phyloP scores from a whole-genome alignment of 148 eudicot species.

The Gaultheria prostrata region DNA sequence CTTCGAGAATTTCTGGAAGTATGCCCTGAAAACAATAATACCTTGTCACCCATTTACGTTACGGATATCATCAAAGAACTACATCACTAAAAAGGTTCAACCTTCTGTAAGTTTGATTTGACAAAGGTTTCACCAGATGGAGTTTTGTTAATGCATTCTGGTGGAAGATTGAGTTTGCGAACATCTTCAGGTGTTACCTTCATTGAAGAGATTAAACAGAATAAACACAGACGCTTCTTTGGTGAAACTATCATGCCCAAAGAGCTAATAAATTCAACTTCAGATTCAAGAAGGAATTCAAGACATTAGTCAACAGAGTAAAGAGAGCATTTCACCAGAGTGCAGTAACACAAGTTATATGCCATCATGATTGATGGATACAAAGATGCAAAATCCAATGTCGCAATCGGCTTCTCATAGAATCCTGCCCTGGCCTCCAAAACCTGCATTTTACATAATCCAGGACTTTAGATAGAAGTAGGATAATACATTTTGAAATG shows the following conservation, averaged over 20 bases:
- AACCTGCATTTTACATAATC: constrained; percentile 50
- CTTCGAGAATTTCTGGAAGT: constrained; percentile 99
- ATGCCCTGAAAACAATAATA: constrained; percentile 63
- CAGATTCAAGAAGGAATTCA: constrained; percentile 6
- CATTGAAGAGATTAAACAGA: constrained; percentile 18
- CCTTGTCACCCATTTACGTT: background rate
- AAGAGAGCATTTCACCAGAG: constrained; percentile 56
- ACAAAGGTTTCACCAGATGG: constrained; percentile 99
- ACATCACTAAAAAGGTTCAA: constrained; percentile 18
- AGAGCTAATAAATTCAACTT: constrained; percentile 1
- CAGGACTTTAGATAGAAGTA: constrained; percentile 3
- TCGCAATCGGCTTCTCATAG: constrained; percentile 97
- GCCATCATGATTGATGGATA: constrained; percentile 99
- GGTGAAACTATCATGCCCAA: background rate
- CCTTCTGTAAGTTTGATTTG: constrained; percentile 92
- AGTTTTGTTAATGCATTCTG: constrained; percentile 79
- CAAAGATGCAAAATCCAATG: constrained; percentile 96
- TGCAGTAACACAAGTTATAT: constrained; percentile 92
- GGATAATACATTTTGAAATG: background rate
- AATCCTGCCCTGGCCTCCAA: constrained; percentile 93
- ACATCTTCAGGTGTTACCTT: constrained; percentile 92
- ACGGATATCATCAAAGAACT: background rate
- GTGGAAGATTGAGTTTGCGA: constrained; percentile 76
- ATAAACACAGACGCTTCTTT: background rate
- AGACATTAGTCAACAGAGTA: background rate